These are phyloP conservation scores for Graphiopsis chlorocephala DNA, from an alignment of 2,329 filamentous ascomycete genomes.

Conservation along the genomic window DNA sequence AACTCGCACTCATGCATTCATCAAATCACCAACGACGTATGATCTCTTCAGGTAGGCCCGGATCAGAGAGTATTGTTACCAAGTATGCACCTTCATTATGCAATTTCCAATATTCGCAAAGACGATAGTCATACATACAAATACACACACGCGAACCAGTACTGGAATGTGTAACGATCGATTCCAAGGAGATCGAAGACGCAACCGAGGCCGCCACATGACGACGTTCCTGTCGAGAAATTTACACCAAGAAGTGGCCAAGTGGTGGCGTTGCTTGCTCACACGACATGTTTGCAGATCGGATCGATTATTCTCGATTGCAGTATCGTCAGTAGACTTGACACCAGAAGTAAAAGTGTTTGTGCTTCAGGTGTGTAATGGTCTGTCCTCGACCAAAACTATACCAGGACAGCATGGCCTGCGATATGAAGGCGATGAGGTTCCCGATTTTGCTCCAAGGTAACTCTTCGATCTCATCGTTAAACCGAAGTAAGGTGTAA, in stretches of 20 bases:
- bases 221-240: not conserved
- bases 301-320: not conserved
- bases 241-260: slow-evolving; percentile 4
- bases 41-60: not conserved
- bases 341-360: not conserved
- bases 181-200: not conserved
- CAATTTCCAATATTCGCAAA: not conserved
- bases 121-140: not conserved
- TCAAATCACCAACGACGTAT: not conserved
- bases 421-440: not conserved
- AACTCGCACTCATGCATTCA: not conserved
- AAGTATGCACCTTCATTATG: not conserved
- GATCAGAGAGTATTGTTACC: not conserved
- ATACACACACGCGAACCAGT: not conserved
- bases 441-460: not conserved
- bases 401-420: not conserved
- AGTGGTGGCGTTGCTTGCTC: slow-evolving; percentile 12
- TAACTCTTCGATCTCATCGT: not conserved
- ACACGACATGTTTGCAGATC: slow-evolving; percentile 1
- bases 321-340: not conserved
- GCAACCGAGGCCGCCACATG: slow-evolving; percentile 5
- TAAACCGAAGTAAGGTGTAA: not conserved
- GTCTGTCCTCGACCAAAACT: not conserved
- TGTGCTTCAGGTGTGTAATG: not conserved
- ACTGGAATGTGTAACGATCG: not conserved